Evolutionary conservation across 2,329 filamentous ascomycete species (phyloP).

Genomic region (Fusarium sp.): DNA sequence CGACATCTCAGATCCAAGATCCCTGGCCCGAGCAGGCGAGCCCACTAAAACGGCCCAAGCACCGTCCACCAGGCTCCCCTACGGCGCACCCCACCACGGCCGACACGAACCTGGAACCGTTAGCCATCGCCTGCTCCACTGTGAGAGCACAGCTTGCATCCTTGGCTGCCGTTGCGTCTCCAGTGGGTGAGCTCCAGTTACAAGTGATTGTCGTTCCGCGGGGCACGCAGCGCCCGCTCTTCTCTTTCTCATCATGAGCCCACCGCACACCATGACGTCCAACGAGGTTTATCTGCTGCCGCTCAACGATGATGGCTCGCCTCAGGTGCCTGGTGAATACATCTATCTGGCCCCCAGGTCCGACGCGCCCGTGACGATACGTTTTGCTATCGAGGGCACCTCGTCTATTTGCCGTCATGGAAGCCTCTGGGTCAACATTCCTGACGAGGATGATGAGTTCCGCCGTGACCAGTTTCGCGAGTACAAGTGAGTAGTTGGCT

Average conservation of each 20-base stretch:
- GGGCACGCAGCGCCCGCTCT: slow-evolving; percentile 50
- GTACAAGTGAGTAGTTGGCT: slow-evolving; percentile 79
- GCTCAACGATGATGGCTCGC: slow-evolving; percentile 93
- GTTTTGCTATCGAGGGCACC: slow-evolving; percentile 93
- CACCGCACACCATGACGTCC: slow-evolving; percentile 72
- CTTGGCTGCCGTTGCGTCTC: slow-evolving; percentile 41
- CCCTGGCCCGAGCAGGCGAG: slow-evolving; percentile 36
- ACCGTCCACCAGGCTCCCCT: slow-evolving; percentile 32
- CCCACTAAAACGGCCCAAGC: slow-evolving; percentile 42
- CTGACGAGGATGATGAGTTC: slow-evolving; percentile 82
- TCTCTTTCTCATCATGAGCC: slow-evolving; percentile 66
- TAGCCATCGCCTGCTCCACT: slow-evolving; percentile 42
- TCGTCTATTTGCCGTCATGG: slow-evolving; percentile 96
- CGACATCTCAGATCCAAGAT: slow-evolving; percentile 44
- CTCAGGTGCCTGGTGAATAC: slow-evolving; percentile 90
- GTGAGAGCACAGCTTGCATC: slow-evolving; percentile 39
- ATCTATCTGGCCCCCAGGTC: slow-evolving; percentile 88
- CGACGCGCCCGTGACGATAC: slow-evolving; percentile 81
- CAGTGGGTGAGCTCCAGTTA: slow-evolving; percentile 37
- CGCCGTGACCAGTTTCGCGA: slow-evolving; percentile 85
- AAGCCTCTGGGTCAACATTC: slow-evolving; percentile 97
- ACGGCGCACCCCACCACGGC: slow-evolving; percentile 27
- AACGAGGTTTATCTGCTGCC: slow-evolving; percentile 88
- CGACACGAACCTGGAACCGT: slow-evolving; percentile 33
- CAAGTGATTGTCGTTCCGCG: slow-evolving; percentile 44